A percentile compares a stretch with the other conserved stretches of the same genome.
Conservation (phyloP, 1,284 basidiomycete genomes). For the Rhodotorula sp. region DNA sequence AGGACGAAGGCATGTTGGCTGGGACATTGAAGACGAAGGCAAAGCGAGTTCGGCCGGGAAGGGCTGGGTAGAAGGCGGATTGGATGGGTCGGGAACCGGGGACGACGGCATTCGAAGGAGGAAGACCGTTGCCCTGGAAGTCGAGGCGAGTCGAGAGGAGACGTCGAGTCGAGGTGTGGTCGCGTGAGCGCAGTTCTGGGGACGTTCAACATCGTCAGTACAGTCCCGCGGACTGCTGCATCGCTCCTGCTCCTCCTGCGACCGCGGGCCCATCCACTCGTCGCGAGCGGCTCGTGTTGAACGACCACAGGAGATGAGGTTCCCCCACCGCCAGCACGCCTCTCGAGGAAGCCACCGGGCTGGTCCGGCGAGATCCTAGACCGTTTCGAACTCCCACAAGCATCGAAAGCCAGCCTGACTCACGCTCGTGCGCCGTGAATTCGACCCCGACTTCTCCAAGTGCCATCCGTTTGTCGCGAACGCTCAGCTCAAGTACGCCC, state of each 20-base stretch:
- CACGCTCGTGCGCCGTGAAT: conserved; percentile 32
- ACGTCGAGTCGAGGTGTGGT: conserved; percentile 43
- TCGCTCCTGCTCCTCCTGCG: neutral
- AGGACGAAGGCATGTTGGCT: conserved; percentile 40
- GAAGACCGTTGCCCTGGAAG: conserved; percentile 43
- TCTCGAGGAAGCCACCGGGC: neutral
- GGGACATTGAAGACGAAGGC: conserved; percentile 43
- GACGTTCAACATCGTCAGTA: neutral
- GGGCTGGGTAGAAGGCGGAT: conserved; percentile 40
- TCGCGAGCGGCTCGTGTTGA: neutral
- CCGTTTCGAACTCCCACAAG: neutral
- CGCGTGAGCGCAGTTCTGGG: conserved; percentile 43
- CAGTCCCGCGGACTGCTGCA: conserved; percentile 6
- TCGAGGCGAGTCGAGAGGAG: conserved; percentile 39
- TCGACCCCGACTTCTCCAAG: conserved; percentile 41
- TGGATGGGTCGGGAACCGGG: conserved; percentile 19
- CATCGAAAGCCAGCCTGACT: neutral
- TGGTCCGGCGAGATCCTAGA: neutral
- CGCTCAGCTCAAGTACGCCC: conserved; percentile 38
- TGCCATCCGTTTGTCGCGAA: conserved; percentile 22
- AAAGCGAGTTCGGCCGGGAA: conserved; percentile 45
- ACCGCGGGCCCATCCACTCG: neutral
- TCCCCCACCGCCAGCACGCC: neutral
- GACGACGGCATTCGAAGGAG: conserved; percentile 44
- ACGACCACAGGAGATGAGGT: neutral